Evolutionary conservation across 2,329 filamentous ascomycete species (phyloP), one percentile per base, ranked within the genome.

Genomic region (Penicillium palitans): DNA sequence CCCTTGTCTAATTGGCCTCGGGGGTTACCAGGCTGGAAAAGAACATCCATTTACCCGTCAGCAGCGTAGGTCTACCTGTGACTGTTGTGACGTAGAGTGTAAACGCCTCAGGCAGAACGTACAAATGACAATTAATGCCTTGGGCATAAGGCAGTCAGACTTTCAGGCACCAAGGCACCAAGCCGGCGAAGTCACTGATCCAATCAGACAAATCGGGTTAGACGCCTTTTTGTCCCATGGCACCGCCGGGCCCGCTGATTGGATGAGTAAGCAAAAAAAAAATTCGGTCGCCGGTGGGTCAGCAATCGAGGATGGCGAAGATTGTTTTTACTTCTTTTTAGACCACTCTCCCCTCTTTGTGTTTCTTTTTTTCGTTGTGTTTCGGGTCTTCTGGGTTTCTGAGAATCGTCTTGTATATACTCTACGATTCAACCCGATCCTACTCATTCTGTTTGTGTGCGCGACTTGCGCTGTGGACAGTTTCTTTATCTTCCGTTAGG

Each of bases 311-410:
- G 51, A 53, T 47, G 50, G 55, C 50, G 37, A 53, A 54, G 39
- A 40, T 53, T 27, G 42, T 41, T 46, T 48, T 54, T n/a, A 25
- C 37, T 35, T 48, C 33, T 42, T 58, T 42, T 35, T 31, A 37
- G 53, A 56, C 39, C 50, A 58, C 55, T 58, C 55, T 58, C 55
- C 55, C 55, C 55, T 58, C 55, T 54, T 58, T 41, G 50, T 47
- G 50, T 48, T 57, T 57, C 51, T 46, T 53, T 52, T 47, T 37
- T 40, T 49, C 27, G 35, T 41, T 50, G 29, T 57, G 31, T 57
- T 52, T 41, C 33, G 50, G 55, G 55, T 47, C 44, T 44, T 41
- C 15, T 41, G 35, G 55, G 55, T 58, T 21, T 54, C 24, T 37
- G 6, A 44, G 55, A 52, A 57, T 51, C 46, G 53, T 54, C 13